Evolutionary conservation across 1,284 basidiomycete genomes (phyloP), one percentile per base, ranked within the genome.

Genomic region (Erythrobasidium hasegawianum): DNA sequence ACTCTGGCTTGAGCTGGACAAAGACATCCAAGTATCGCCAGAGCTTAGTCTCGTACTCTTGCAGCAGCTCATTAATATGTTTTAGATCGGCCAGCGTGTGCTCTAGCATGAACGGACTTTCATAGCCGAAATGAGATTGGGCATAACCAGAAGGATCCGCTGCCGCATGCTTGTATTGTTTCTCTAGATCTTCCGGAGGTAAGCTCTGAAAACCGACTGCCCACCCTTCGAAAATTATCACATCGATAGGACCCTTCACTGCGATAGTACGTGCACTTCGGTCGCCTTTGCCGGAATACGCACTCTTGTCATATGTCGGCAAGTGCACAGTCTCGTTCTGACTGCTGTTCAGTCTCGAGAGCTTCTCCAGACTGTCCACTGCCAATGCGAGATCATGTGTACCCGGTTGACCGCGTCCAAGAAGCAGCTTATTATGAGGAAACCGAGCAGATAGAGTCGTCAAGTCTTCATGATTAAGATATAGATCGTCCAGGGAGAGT

Each of bases 281-380:
- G 76, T 97, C 94, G 0, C 94, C 94, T 76, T 88, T 82, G 0
- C 93, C 93, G 43, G 77, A 77, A 72, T 83, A 84, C 43, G 87
- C 76, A 70, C 87, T 88, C 80, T 97, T 97, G 74, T 97, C 91
- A 74, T 93, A 97, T 24, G 83, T 79, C 0, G 94, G 94, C 16
- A 94, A 76, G 38, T 82, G 78, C 9, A 90, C 81, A 0, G 73
- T 71, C 5, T 39, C 54, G n/a, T n/a, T 5, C 54, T 57, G 7
- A 59, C 55, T 40, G 9, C 75, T 72, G 67, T 81, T 83, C 70
- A 84, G 83, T 9, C 72, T 70, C 71, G 81, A 80, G 49, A 93
- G 77, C 14, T 78, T 75, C 5, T 74, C 71, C 43, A 93, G 76
- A 39, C 87, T 73, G 3, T 78, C 67, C 0, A 80, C 69, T 11